Conservation (phyloP, 2,329 filamentous ascomycete species). For the Fusarium haematococcum region DNA sequence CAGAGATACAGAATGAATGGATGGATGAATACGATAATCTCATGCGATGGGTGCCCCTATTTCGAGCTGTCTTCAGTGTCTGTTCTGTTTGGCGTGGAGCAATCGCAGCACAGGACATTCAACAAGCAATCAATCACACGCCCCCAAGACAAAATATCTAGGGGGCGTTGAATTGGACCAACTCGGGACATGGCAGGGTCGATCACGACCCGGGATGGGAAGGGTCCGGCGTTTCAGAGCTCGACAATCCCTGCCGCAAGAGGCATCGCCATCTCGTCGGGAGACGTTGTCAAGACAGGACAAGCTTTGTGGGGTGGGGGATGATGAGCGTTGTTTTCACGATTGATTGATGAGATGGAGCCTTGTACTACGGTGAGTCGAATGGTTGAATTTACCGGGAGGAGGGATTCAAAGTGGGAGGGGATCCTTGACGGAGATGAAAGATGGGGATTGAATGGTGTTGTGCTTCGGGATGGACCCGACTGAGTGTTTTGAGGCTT, state of each 20-base stretch:
- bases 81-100: neutral
- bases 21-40: neutral
- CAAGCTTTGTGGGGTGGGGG: conserved; percentile 52
- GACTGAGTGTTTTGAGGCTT: neutral
- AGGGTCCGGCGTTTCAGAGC: conserved; percentile 51
- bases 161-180: neutral
- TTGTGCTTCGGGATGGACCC: neutral
- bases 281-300: conserved; percentile 51
- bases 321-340: neutral
- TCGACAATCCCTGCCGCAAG: conserved; percentile 47
- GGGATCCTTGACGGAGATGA: conserved; percentile 10
- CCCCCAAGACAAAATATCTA: conserved; percentile 8
- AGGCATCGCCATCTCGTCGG: conserved; percentile 38
- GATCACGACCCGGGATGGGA: conserved; percentile 42
- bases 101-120: neutral
- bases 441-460: conserved; percentile 8
- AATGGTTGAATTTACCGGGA: neutral
- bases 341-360: conserved; percentile 19
- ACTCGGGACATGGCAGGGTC: conserved; percentile 14
- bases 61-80: neutral
- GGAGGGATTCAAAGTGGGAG: neutral
- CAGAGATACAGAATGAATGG: neutral
- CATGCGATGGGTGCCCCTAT: neutral
- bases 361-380: neutral
- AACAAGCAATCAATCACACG: neutral